phyloP scores from a whole-genome alignment of 2,329 filamentous ascomycete genomes.

The Clonostachys solani region DNA sequence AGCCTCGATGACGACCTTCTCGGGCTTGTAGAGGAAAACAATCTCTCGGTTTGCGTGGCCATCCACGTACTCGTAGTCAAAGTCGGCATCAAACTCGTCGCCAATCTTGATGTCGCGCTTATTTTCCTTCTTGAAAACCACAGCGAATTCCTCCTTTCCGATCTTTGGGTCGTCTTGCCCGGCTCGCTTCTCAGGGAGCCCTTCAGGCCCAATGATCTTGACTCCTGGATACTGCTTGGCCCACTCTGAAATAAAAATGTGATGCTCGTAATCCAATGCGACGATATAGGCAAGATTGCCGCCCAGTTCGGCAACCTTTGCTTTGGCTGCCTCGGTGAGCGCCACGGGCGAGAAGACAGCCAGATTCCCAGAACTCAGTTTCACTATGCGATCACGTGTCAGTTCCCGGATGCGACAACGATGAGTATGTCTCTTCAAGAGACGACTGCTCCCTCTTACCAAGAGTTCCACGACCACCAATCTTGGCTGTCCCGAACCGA shows the following conservation, averaged over 20 bases:
- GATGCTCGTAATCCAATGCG: slow-evolving; percentile 87
- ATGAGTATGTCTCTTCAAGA: neutral
- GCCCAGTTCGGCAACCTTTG: slow-evolving; percentile 59
- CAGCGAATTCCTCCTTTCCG: slow-evolving; percentile 53
- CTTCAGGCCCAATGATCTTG: slow-evolving; percentile 76
- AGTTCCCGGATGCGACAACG: neutral
- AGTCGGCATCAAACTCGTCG: slow-evolving; percentile 80
- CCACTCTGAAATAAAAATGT: slow-evolving; percentile 90
- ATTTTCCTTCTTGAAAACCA: slow-evolving; percentile 61
- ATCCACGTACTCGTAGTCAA: slow-evolving; percentile 80
- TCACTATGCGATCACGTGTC: slow-evolving; percentile 47
- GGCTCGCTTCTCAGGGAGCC: slow-evolving; percentile 77
- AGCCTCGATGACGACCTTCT: slow-evolving; percentile 76
- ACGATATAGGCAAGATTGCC: slow-evolving; percentile 78
- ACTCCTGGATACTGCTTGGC: slow-evolving; percentile 73
- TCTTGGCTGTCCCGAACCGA: slow-evolving; percentile 72
- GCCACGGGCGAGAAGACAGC: slow-evolving; percentile 91
- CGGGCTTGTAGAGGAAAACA: slow-evolving; percentile 79
- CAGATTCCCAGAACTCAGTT: slow-evolving; percentile 70
- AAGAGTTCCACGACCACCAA: slow-evolving; percentile 85
- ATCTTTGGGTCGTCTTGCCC: slow-evolving; percentile 42
- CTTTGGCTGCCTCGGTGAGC: slow-evolving; percentile 69
- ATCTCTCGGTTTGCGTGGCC: slow-evolving; percentile 81
- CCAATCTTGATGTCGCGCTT: slow-evolving; percentile 52
- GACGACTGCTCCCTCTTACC: slow-evolving; percentile 41